Percentiles rank a stretch among this genome's conserved stretches.
phyloP scores from a whole-genome alignment of 2,329 filamentous ascomycete genomes.

The Epichloe bromicola region DNA sequence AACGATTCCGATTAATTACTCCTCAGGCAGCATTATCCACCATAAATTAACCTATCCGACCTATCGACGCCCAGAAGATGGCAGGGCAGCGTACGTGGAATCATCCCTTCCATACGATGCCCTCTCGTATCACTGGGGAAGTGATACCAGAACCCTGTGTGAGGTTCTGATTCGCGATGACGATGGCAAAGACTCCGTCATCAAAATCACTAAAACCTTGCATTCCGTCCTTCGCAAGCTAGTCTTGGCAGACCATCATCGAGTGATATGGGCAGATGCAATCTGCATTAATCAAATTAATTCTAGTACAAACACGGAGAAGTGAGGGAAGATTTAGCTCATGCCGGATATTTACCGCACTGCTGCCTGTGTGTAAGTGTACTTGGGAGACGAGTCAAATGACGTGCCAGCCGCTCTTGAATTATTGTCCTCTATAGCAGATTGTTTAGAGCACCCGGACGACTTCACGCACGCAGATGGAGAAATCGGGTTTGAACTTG shows the following conservation, averaged over 20 bases:
- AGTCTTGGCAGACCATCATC: conserved; percentile 1
- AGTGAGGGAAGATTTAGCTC: conserved; percentile 7
- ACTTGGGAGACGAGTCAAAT: conserved; percentile 5
- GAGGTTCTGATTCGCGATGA: background rate
- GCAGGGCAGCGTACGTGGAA: background rate
- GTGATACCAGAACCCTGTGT: background rate
- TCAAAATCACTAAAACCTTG: conserved; percentile 4
- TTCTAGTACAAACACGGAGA: conserved; percentile 4
- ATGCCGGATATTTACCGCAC: conserved; percentile 8
- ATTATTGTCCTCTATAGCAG: conserved; percentile 2
- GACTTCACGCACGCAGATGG: background rate
- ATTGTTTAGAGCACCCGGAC: conserved; percentile 6
- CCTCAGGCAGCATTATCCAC: conserved; percentile 4
- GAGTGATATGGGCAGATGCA: conserved; percentile 9
- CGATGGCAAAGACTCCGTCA: background rate
- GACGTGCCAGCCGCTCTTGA: conserved; percentile 4
- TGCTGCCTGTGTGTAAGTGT: conserved; percentile 5
- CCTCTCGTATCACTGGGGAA: conserved; percentile 7
- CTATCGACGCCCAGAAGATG: background rate
- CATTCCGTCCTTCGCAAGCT: conserved; percentile 3
- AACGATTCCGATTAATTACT: background rate
- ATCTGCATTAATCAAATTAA: conserved; percentile 7
- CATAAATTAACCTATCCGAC: conserved; percentile 1
- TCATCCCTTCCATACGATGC: conserved; percentile 3
- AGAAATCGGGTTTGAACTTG: too few relatives aligned